Base-by-base conservation (phyloP, 2,329 filamentous ascomycete genomes). In the Magnaporthiopsis rhizophila region DNA sequence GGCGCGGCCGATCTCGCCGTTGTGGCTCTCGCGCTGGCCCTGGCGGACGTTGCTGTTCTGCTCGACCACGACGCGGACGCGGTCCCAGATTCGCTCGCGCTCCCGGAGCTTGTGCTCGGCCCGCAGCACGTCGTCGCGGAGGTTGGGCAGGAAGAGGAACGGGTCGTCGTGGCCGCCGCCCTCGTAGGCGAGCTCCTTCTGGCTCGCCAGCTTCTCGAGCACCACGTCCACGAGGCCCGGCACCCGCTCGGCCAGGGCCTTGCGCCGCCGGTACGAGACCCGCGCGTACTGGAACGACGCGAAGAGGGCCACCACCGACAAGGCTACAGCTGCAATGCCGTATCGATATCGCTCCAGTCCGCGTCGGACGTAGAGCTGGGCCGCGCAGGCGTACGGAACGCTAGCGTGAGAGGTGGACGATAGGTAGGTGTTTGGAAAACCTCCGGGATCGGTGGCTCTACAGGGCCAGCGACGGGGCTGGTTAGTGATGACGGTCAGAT, bases 1-100 rank as follows among this genome's bases (percentile, higher is more conserved):
- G 1, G 86, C 86, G 34, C 86, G 79, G 34, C 85, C 85, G 36
- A 89, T 82, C 71, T 89, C 87, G 45, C 86, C 87, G 69, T 82
- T 88, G 63, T 81, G 78, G 60, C 88, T 76, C 83, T 89, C 79
- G 80, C 92, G 78, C 83, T 93, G 76, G 77, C 83, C 80, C 0
- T 84, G 91, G 58, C 95, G 85, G 21, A 99, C 89, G 72, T 99
- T 99, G 66, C 91, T 90, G 74, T 99, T 99, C 75, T 88, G 88
- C 76, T 99, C 95, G 0, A 99, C 93, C 63, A 98, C 89, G 62
- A 82, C 85, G 69, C 87, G 85, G 26, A 99, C 95, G 62, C 86
- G 86, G 68, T 87, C 83, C 95, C 96, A 99, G 62, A 99, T 80
- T 64, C 86, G 85, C 72, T 95, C 89, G 53, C 95, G 84, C 70